A percentile compares a stretch with the other conserved stretches of the same genome.
phyloP scores from a whole-genome alignment of 2,329 filamentous ascomycete genomes.

The Colletotrichum horii region DNA sequence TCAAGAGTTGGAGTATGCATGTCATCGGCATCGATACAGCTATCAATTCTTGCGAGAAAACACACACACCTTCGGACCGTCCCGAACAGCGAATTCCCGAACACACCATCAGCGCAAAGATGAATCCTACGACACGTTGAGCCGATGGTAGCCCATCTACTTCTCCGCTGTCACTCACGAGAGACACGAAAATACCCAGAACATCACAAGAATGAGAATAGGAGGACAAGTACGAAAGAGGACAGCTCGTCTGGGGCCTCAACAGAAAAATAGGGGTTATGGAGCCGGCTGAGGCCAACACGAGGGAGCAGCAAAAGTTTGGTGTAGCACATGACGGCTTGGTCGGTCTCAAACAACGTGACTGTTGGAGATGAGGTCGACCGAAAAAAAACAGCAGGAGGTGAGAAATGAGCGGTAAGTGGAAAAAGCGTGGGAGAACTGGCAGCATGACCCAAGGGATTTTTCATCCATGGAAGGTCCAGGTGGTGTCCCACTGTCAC shows the following conservation, averaged over 20 bases:
- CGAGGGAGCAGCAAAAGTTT: not conserved
- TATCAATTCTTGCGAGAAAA: not conserved
- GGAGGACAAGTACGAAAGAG: not conserved
- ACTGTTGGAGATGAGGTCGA: not conserved
- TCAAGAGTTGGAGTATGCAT: not conserved
- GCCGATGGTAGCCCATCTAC: not conserved
- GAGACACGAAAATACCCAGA: not conserved
- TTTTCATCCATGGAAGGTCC: not conserved
- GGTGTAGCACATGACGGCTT: not conserved
- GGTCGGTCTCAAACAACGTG: not conserved
- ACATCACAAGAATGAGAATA: not conserved
- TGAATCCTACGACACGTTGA: not conserved
- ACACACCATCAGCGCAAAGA: not conserved
- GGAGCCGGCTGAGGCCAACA: not conserved
- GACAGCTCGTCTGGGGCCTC: not conserved
- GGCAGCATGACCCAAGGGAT: not conserved
- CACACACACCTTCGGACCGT: not conserved
- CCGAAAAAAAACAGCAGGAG: not conserved
- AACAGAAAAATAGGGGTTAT: not conserved
- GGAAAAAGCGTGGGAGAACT: not conserved
- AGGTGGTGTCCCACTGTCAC: not conserved
- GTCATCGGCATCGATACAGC: not conserved
- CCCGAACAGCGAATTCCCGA: not conserved
- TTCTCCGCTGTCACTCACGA: not conserved
- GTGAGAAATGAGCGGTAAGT: conserved; percentile 12